These are phyloP conservation scores for Fusarium caatingaense DNA, from an alignment of 2,329 filamentous ascomycete genomes.

Conservation along the genomic window DNA sequence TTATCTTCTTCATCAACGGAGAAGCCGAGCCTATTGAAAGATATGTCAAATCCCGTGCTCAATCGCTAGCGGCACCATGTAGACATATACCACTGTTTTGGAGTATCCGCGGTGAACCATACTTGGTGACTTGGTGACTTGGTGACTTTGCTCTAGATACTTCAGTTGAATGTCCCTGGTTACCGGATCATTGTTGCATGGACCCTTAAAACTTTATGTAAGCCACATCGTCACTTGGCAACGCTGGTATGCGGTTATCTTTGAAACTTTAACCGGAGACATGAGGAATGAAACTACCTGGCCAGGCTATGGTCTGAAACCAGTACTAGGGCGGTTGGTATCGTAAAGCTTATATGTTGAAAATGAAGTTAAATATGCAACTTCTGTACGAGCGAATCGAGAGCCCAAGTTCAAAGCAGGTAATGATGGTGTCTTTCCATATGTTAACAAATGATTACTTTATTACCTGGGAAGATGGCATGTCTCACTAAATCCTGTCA, in stretches of 20 bases:
- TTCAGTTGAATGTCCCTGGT: neutral
- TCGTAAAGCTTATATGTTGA: neutral
- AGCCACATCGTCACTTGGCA: conserved; percentile 5
- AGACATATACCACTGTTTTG: neutral
- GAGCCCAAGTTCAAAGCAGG: neutral
- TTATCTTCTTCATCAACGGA: neutral
- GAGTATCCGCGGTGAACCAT: neutral
- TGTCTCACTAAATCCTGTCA: neutral
- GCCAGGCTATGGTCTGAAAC: neutral
- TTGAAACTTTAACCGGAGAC: neutral
- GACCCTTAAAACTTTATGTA: conserved; percentile 15
- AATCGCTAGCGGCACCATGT: neutral
- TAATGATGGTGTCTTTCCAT: neutral
- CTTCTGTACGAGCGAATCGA: neutral
- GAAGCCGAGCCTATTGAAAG: neutral
- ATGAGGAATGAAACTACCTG: neutral
- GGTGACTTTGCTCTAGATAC: neutral
- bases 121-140: neutral
- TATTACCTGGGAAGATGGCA: neutral
- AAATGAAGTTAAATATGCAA: neutral
- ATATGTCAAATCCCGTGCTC: neutral
- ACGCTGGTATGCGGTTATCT: neutral
- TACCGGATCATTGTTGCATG: neutral
- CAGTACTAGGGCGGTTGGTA: neutral
- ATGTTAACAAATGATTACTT: neutral